A percentile compares a stretch with the other conserved stretches of the same genome.
phyloP scores from a whole-genome alignment of 2,329 filamentous ascomycete species.

The Biscogniauxia marginata region DNA sequence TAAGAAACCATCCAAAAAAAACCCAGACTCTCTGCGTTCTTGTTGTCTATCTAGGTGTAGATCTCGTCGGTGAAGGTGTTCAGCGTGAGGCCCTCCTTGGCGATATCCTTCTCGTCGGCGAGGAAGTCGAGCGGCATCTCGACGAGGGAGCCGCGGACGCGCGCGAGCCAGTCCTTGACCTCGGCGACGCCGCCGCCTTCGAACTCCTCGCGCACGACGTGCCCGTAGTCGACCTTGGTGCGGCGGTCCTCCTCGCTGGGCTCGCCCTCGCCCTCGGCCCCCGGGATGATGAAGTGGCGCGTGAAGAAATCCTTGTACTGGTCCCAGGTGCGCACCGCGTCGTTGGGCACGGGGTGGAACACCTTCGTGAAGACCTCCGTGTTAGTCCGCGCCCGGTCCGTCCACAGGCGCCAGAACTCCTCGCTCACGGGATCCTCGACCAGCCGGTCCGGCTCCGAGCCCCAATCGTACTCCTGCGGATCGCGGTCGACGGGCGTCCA shows the following conservation, averaged over 20 bases:
- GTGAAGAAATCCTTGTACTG: slow-evolving; percentile 72
- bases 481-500: slow-evolving; percentile 70
- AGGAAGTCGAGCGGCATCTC: slow-evolving; percentile 92
- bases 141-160: slow-evolving; percentile 69
- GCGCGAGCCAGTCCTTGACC: slow-evolving; percentile 67
- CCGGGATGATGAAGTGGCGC: slow-evolving; percentile 61
- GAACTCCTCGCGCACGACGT: slow-evolving; percentile 81
- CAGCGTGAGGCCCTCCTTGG: slow-evolving; percentile 72
- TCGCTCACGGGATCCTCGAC: slow-evolving; percentile 73
- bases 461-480: slow-evolving; percentile 73
- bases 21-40: not conserved
- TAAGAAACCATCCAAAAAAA: not conserved
- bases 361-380: slow-evolving; percentile 77
- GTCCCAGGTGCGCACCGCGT: slow-evolving; percentile 67
- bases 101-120: slow-evolving; percentile 78
- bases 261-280: slow-evolving; percentile 39
- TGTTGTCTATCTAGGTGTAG: slow-evolving; percentile 52
- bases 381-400: slow-evolving; percentile 68
- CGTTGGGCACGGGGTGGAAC: slow-evolving; percentile 76
- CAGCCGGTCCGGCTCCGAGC: slow-evolving; percentile 62
- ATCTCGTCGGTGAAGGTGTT: slow-evolving; percentile 71
- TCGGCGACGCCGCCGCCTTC: slow-evolving; percentile 64
- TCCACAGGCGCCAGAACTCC: slow-evolving; percentile 72
- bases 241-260: slow-evolving; percentile 34
- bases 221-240: slow-evolving; percentile 70